phyloP scores from a whole-genome alignment of 139 green algal species.

The Coelastrella sp. region DNA sequence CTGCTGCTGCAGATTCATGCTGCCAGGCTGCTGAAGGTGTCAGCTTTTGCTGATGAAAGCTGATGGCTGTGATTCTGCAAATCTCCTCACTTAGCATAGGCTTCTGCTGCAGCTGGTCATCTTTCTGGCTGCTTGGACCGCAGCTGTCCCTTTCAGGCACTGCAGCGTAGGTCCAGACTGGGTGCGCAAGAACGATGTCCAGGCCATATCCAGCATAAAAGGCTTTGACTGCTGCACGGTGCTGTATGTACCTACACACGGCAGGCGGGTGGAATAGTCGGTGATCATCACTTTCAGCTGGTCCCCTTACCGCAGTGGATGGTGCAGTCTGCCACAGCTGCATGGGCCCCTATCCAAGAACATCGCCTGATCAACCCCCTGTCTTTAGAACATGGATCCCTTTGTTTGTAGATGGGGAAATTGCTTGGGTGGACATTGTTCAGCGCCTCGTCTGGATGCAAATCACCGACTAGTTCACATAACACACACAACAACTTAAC shows the following conservation, averaged over 20 bases:
- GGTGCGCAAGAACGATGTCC: neutral
- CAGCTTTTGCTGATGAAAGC: neutral
- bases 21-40: neutral
- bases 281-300: too few species aligned
- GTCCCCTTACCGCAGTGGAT: too few species aligned
- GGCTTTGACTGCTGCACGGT: neutral
- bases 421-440: too few species aligned
- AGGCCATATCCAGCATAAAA: neutral
- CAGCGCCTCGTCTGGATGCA: too few species aligned
- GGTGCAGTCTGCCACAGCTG: too few species aligned
- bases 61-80: constrained; percentile 17
- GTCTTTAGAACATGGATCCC: too few species aligned
- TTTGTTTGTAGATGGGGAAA: too few species aligned
- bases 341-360: too few species aligned
- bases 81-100: neutral
- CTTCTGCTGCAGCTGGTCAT: neutral
- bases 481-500: too few species aligned
- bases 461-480: too few species aligned
- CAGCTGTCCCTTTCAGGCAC: neutral
- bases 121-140: neutral
- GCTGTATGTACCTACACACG: neutral
- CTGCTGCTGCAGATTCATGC: neutral
- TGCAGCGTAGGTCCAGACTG: neutral
- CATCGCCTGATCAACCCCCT: too few species aligned
- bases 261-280: too few species aligned